Evolutionary conservation across 2,329 filamentous ascomycete species (phyloP).

Genomic region (Sporothrix variecibatus): DNA sequence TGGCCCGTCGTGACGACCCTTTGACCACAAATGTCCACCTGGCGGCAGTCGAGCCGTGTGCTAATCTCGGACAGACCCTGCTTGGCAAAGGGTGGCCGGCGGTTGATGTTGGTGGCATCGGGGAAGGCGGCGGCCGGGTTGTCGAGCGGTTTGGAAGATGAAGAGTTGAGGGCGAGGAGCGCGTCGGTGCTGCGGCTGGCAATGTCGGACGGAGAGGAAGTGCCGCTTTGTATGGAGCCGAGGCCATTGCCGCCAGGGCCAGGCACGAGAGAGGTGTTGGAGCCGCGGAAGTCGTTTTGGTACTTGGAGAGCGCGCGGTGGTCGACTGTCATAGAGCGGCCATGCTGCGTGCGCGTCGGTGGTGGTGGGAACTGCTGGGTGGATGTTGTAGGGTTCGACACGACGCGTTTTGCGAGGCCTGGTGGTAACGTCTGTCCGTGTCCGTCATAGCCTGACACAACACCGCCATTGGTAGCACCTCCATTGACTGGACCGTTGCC

Average conservation of each 20-base stretch:
- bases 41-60: slow-evolving; percentile 82
- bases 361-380: slow-evolving; percentile 47
- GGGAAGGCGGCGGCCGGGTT: slow-evolving; percentile 60
- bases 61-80: slow-evolving; percentile 73
- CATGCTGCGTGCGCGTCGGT: slow-evolving; percentile 45
- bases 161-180: not conserved
- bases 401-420: slow-evolving; percentile 44
- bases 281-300: slow-evolving; percentile 42
- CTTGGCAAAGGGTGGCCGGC: slow-evolving; percentile 75
- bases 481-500: slow-evolving; percentile 19
- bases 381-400: slow-evolving; percentile 50
- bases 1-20: slow-evolving; percentile 84
- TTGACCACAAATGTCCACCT: slow-evolving; percentile 86
- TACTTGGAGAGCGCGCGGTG: slow-evolving; percentile 45
- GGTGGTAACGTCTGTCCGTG: slow-evolving; percentile 22
- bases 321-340: slow-evolving; percentile 55
- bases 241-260: not conserved
- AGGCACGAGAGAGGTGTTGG: slow-evolving; percentile 26
- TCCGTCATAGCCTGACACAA: not conserved
- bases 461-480: not conserved
- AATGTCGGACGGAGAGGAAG: not conserved
- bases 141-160: not conserved
- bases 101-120: slow-evolving; percentile 80
- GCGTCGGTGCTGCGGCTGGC: slow-evolving; percentile 11
- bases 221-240: not conserved